A percentile compares a stretch with the other conserved stretches of the same genome.
Evolutionary conservation across 1,139 yeast genomes (phyloP).

Genomic region (Saccharomyces hybrid): DNA sequence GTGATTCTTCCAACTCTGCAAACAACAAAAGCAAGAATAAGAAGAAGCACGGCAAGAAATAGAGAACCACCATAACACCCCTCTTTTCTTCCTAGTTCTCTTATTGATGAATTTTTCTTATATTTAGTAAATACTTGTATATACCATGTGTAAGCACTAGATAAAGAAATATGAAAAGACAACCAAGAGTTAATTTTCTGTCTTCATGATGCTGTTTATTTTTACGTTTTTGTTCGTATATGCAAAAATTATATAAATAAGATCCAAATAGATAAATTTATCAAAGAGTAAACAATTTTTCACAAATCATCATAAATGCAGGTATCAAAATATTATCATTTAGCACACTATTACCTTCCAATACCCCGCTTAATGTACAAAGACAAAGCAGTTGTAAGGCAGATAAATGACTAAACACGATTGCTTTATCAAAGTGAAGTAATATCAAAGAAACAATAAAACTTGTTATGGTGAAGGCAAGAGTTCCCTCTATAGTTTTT

Average conservation of each 20-base stretch:
- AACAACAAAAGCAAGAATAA: slow-evolving; percentile 28
- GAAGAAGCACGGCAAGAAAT: slow-evolving; percentile 11
- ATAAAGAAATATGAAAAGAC: neutral
- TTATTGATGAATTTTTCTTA: neutral
- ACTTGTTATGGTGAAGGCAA: slow-evolving; percentile 47
- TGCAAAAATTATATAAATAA: slow-evolving; percentile 1
- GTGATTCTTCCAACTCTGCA: slow-evolving; percentile 30
- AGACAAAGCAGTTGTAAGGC: slow-evolving; percentile 43
- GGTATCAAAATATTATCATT: slow-evolving; percentile 68
- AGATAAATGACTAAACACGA: slow-evolving; percentile 30
- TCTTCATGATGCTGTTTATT: neutral
- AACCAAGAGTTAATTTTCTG: neutral
- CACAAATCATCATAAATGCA: slow-evolving; percentile 36
- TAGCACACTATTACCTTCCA: slow-evolving; percentile 56
- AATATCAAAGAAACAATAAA: slow-evolving; percentile 24
- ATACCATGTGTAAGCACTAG: neutral
- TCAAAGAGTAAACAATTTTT: slow-evolving; percentile 11
- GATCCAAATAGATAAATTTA: slow-evolving; percentile 3
- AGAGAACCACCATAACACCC: neutral
- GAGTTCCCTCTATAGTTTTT: slow-evolving; percentile 61
- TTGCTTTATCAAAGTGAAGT: slow-evolving; percentile 21
- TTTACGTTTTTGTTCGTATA: neutral
- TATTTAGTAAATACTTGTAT: neutral
- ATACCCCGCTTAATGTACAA: slow-evolving; percentile 44
- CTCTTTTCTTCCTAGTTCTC: slow-evolving; percentile 1